A percentile compares a stretch with the other conserved stretches of the same genome.
phyloP scores from a whole-genome alignment of 202 grass and related monocot species.

The Saccharum hybrid region DNA sequence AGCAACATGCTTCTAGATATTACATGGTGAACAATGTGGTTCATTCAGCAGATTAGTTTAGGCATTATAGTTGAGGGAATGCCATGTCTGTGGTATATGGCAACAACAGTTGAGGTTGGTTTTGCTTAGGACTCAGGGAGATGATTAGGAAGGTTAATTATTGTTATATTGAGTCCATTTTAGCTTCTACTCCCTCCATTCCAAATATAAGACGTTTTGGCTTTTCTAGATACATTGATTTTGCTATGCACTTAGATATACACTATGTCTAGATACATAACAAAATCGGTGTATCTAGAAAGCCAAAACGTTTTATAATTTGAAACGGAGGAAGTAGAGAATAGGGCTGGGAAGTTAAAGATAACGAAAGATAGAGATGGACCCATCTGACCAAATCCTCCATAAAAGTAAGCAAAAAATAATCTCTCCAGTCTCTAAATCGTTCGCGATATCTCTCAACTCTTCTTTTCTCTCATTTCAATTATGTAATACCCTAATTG shows the following conservation, averaged over 20 bases:
- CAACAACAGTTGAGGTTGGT: neutral
- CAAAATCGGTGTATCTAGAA: too few relatives aligned
- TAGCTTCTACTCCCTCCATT: too few relatives aligned
- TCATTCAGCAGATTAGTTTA: neutral
- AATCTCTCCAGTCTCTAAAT: neutral
- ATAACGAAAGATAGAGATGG: neutral
- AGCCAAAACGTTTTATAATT: too few relatives aligned
- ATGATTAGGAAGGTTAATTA: neutral
- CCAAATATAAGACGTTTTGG: too few relatives aligned
- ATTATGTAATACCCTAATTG: neutral
- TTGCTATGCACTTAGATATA: too few relatives aligned
- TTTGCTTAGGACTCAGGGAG: neutral
- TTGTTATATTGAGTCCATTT: neutral
- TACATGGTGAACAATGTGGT: slow-evolving; percentile 5
- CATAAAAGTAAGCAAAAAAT: neutral
- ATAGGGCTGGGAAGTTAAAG: neutral
- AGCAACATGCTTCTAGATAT: slow-evolving; percentile 1
- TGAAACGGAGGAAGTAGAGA: too few relatives aligned
- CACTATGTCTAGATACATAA: too few relatives aligned
- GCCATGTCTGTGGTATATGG: neutral
- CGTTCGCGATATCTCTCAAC: neutral
- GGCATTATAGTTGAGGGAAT: neutral
- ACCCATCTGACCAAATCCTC: neutral
- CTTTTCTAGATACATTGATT: too few relatives aligned
- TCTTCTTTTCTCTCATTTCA: neutral